Evolutionary conservation across 2,329 filamentous ascomycete genomes (phyloP).

Genomic region (Magnaporthales sp.): DNA sequence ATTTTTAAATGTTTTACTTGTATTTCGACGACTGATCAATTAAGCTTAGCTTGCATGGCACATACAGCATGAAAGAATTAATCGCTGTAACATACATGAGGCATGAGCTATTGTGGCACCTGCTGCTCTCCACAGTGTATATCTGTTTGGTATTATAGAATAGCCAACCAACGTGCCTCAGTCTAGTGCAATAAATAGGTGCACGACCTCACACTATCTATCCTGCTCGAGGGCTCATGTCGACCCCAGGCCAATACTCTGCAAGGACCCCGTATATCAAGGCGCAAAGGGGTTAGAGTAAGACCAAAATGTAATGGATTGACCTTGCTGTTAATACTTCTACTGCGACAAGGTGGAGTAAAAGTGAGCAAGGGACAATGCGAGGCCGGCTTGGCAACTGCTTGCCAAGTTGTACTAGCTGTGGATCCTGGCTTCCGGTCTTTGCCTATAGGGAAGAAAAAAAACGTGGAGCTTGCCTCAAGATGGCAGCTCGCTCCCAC

Average conservation of each 20-base stretch:
- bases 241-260: background rate
- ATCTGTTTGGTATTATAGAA: background rate
- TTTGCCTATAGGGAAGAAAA: background rate
- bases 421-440: background rate
- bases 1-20: background rate
- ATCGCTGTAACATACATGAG: background rate
- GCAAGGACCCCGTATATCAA: background rate
- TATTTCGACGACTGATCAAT: background rate
- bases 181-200: background rate
- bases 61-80: background rate
- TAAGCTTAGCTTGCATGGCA: background rate
- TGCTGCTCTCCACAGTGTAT: background rate
- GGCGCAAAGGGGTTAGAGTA: background rate
- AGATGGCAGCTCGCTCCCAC: background rate
- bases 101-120: background rate
- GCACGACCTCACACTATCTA: background rate
- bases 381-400: background rate
- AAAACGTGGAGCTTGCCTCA: background rate
- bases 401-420: background rate
- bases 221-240: background rate
- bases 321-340: background rate
- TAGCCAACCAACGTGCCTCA: background rate
- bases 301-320: background rate
- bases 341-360: background rate
- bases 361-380: background rate